Evolutionary conservation across 306 rosid species (phyloP), one percentile per base, ranked within the genome.

Genomic region (Acacia acuminata): DNA sequence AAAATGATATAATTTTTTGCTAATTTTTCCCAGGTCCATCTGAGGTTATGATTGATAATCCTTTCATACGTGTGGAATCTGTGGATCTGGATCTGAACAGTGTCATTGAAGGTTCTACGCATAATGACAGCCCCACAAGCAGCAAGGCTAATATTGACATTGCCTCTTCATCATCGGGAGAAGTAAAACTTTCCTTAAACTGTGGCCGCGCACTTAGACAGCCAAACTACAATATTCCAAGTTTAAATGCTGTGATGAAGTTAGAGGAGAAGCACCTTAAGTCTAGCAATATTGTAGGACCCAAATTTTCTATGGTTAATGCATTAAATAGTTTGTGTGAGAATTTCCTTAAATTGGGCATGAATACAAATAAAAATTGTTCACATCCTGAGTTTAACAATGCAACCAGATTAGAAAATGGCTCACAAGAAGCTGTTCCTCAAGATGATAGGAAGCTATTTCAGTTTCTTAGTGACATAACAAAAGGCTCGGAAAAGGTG

Each of bases 401-500:
- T 67, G 50, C 85, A 34, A 78, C 16, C 7, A 75, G 70, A 30
- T 17, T 16, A 61, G n/a, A 65, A 65, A 27, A 34, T 73, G 71
- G 43, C 48, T 74, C 80, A 64, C 85, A 53, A 61, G 77, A 78
- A 67, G 70, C 83, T 72, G 25, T 66, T 75, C 24, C 73, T 79
- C 56, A 64, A 20, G 79, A 84, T 77, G 84, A 79, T 58, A 81
- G 44, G 71, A 81, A 44, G 67, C 58, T 78, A 40, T n/a, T 17
- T 14, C 76, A 66, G 13, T 74, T 67, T 73, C 19, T 89, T 16
- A 15, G 19, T 71, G 99, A 95, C 89, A 87, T 93, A 48, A 58
- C 98, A 58, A 95, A 90, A 86, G 97, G 96, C 78, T 81, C 90
- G 19, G 99, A 92, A 84, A 95, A 82, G 5, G 88, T 93, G 45